Conservation (phyloP, 2,329 filamentous ascomycete genomes). For the Microdochium bolleyi region DNA sequence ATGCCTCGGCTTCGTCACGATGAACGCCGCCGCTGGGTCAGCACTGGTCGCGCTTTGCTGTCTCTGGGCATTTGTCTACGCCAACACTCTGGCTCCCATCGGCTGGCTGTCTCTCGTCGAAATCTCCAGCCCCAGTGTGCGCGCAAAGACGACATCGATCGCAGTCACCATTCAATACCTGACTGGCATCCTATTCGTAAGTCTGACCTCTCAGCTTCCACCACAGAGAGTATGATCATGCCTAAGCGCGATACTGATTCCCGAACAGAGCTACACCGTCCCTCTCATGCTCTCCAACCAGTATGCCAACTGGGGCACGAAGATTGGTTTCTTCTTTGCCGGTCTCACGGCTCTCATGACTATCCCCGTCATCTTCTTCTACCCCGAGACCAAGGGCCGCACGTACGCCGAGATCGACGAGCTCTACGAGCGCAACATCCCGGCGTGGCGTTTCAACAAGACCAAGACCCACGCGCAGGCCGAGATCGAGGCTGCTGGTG, state of each 20-base stretch:
- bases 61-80: slow-evolving; percentile 6
- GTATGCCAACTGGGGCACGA: slow-evolving; percentile 5
- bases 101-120: slow-evolving; percentile 3
- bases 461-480: neutral
- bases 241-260: neutral
- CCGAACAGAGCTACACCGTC: slow-evolving; percentile 6
- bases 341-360: slow-evolving; percentile 6
- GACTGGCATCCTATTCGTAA: slow-evolving; percentile 1
- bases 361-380: slow-evolving; percentile 6
- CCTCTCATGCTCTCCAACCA: slow-evolving; percentile 12
- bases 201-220: neutral
- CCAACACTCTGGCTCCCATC: slow-evolving; percentile 4
- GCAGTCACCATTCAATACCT: slow-evolving; percentile 3
- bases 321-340: slow-evolving; percentile 8
- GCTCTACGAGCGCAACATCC: slow-evolving; percentile 9
- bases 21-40: slow-evolving; percentile 2
- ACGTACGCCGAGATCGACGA: slow-evolving; percentile 13
- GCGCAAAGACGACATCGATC: slow-evolving; percentile 3
- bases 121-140: slow-evolving; percentile 1
- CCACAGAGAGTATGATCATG: neutral
- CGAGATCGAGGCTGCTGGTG: neutral
- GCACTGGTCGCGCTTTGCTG: slow-evolving; percentile 6
- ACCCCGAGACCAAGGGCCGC: slow-evolving; percentile 12
- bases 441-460: slow-evolving; percentile 6
- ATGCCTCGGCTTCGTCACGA: slow-evolving; percentile 4